These are phyloP conservation scores for Tolypocladium amazonense DNA, from an alignment of 2,329 filamentous ascomycete genomes.

Conservation along the genomic window DNA sequence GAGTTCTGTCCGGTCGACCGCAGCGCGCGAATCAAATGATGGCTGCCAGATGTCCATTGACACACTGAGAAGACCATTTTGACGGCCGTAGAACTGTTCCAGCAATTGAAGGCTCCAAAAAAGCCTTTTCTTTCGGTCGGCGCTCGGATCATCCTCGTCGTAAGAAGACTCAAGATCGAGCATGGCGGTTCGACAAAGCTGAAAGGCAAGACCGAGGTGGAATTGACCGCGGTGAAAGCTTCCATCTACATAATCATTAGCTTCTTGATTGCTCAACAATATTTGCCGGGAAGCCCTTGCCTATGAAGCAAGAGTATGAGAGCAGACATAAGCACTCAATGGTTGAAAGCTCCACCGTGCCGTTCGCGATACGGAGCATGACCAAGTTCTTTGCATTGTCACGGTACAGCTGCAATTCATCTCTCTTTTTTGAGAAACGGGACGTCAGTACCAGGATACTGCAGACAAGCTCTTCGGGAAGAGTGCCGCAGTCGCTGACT, in stretches of 20 bases:
- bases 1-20: slow-evolving; percentile 10
- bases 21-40: slow-evolving; percentile 14
- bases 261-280: neutral
- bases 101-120: slow-evolving; percentile 42
- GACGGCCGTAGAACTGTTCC: slow-evolving; percentile 37
- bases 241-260: slow-evolving; percentile 26
- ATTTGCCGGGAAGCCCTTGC: slow-evolving; percentile 15
- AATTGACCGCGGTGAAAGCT: slow-evolving; percentile 38
- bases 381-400: slow-evolving; percentile 29
- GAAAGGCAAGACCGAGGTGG: slow-evolving; percentile 36
- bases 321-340: slow-evolving; percentile 40
- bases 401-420: slow-evolving; percentile 21
- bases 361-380: slow-evolving; percentile 40
- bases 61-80: slow-evolving; percentile 29
- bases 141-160: slow-evolving; percentile 17
- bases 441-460: slow-evolving; percentile 29
- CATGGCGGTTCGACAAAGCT: slow-evolving; percentile 39
- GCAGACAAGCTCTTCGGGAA: slow-evolving; percentile 29
- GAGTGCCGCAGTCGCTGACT: slow-evolving; percentile 19
- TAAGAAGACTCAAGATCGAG: slow-evolving; percentile 32
- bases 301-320: slow-evolving; percentile 37
- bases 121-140: slow-evolving; percentile 35
- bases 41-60: slow-evolving; percentile 31
- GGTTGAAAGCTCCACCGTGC: slow-evolving; percentile 35
- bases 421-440: slow-evolving; percentile 24